Conservation (phyloP, 169 alveolate genomes). For the Theileria orientalis region DNA sequence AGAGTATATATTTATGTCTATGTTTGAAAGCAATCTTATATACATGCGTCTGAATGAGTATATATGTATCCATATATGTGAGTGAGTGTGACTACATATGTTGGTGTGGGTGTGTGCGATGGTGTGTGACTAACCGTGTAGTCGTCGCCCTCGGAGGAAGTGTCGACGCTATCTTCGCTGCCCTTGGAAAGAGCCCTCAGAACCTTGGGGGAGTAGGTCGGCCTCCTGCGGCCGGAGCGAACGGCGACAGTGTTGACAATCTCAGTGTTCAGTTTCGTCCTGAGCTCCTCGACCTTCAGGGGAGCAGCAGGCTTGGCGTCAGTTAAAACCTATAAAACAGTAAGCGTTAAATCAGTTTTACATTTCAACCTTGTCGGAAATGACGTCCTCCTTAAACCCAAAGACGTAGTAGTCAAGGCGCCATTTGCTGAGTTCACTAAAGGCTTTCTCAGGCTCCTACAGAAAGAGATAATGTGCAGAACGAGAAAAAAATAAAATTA, state of each 20-base stretch:
- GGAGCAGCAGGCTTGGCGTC: no score
- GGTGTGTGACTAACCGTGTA: constrained; percentile 18
- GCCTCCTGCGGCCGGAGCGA: constrained; percentile 51
- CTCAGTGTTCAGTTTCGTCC: no score
- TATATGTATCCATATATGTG: no score
- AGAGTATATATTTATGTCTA: no score
- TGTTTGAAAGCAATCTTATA: no score
- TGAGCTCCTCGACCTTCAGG: no score
- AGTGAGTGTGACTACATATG: no score
- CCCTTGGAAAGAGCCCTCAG: constrained; percentile 24
- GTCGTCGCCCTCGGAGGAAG: constrained; percentile 38
- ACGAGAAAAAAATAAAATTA: background rate
- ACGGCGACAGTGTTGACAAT: constrained; percentile 8
- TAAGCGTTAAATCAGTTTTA: no score
- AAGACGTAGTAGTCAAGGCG: constrained; percentile 40
- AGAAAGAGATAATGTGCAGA: background rate
- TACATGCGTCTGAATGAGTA: no score
- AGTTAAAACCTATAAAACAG: no score
- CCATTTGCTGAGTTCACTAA: constrained; percentile 51
- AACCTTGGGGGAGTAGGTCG: constrained; percentile 57
- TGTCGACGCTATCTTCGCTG: constrained; percentile 25
- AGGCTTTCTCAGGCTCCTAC: constrained; percentile 38
- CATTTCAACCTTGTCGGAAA: constrained; percentile 15
- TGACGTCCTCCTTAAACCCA: constrained; percentile 45
- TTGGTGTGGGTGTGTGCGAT: no score